Evolutionary conservation across 345 rosid species (phyloP), one percentile per base, ranked within the genome.

Genomic region (Populus davidiana): DNA sequence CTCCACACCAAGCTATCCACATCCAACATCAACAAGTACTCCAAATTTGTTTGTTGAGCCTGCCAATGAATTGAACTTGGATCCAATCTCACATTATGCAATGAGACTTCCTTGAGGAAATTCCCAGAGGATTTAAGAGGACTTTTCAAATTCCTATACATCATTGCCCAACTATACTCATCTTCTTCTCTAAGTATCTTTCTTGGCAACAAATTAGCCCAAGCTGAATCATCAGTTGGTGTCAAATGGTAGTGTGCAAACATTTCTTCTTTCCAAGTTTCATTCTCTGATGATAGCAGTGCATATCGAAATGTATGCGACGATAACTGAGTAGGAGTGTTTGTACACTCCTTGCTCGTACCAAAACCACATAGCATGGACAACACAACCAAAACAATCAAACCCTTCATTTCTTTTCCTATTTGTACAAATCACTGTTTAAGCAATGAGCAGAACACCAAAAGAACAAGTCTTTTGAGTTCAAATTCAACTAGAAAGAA

Each of bases 31-130:
- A 96, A 75, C 33, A 96, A 79, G 85, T 93, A 96, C 82, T 92
- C 91, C 75, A 93, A 88, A 74, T 96, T 93, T 6, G 99, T 96
- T 79, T 90, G 93, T 72, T 93, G 98, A 43, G 96, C 95, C 67
- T 83, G 77, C 92, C 97, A 81, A 9, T 93, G 96, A 39, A 90
- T 75, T 1, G 92, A 85, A 71, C 72, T 67, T 0, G 90, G 82
- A 56, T 90, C 93, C 79, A 96, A 86, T 82, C 94, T 88, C 81
- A 96, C 96, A 61, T 90, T 86, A 76, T 92, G 94, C 85, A 96
- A 72, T 11, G 99, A 90, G 36, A 93, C 86, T 67, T 93, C 99
- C 71, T 85, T 85, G 20, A 96, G 89, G 73, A 93, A 91, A 63
- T 75, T 79, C 31, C 83, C 90, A 7, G 81, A 81, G 56, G 77